These are phyloP conservation scores for Acephala macrosclerotiorum DNA, from an alignment of 2,329 filamentous ascomycete species.

Conservation along the genomic window DNA sequence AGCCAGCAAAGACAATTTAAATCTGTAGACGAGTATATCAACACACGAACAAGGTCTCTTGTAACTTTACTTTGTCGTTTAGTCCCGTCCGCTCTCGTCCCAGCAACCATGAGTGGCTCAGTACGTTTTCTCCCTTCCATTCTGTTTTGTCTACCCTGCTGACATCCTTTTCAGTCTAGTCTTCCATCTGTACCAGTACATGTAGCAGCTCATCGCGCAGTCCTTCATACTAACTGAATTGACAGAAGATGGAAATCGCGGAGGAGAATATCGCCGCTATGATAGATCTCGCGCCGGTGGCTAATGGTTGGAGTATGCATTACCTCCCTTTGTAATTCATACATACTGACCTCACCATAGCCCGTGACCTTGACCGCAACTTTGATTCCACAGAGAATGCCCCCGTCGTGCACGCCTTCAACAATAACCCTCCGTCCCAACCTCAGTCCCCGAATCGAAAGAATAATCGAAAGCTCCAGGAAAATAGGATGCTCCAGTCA, in stretches of 20 bases:
- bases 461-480: not conserved
- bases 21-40: not conserved
- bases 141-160: not conserved
- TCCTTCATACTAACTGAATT: not conserved
- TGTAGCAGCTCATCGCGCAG: not conserved
- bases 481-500: conserved; percentile 11
- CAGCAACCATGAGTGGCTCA: not conserved
- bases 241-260: not conserved
- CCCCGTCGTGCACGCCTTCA: not conserved
- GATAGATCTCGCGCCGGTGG: not conserved
- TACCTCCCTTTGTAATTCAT: not conserved
- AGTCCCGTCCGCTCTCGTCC: not conserved
- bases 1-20: not conserved
- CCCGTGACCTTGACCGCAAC: not conserved
- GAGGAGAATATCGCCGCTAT: not conserved
- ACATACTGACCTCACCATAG: not conserved
- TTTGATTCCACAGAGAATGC: not conserved
- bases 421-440: not conserved
- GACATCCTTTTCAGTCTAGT: not conserved
- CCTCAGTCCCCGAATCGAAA: not conserved
- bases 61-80: not conserved
- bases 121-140: not conserved
- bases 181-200: not conserved
- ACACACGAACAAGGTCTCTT: not conserved
- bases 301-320: not conserved